These are phyloP conservation scores for Lactarius vividus DNA, from an alignment of 768 basidiomycete genomes.

Conservation along the genomic window DNA sequence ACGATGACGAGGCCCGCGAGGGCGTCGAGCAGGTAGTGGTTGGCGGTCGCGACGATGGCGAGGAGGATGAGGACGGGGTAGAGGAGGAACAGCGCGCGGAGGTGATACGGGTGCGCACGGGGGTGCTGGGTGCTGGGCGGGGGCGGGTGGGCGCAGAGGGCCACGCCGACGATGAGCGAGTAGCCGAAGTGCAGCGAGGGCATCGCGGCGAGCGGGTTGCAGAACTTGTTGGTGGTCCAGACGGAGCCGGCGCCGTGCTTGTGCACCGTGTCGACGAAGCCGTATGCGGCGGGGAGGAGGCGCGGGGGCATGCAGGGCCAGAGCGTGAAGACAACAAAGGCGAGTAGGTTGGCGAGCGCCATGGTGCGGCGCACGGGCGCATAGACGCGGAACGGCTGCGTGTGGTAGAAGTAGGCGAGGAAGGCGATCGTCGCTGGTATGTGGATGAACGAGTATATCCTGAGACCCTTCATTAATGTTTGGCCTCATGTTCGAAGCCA, in stretches of 20 bases:
- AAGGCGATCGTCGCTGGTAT: slow-evolving; percentile 21
- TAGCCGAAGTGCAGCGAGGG: slow-evolving; percentile 22
- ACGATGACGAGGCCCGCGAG: slow-evolving; percentile 14
- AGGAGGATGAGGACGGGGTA: slow-evolving; percentile 19
- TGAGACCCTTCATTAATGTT: too few relatives aligned
- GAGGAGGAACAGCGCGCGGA: slow-evolving; percentile 15
- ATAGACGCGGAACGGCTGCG: slow-evolving; percentile 8
- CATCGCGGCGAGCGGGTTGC: slow-evolving; percentile 24
- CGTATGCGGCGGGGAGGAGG: slow-evolving; percentile 17
- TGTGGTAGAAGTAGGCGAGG: slow-evolving; percentile 16
- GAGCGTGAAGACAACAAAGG: slow-evolving; percentile 21
- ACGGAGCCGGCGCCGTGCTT: slow-evolving; percentile 14
- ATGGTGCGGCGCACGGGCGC: slow-evolving; percentile 19
- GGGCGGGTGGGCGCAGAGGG: slow-evolving; percentile 9
- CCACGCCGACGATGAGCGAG: slow-evolving; percentile 20
- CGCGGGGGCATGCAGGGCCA: slow-evolving; percentile 25
- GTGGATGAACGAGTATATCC: slow-evolving; percentile 21
- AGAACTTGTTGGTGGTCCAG: slow-evolving; percentile 24
- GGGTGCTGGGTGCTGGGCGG: neutral
- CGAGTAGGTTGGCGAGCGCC: slow-evolving; percentile 20
- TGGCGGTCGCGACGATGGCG: slow-evolving; percentile 22
- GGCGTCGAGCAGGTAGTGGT: slow-evolving; percentile 24
- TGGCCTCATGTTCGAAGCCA: neutral
- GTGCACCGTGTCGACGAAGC: slow-evolving; percentile 24
- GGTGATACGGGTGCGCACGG: neutral